Conservation (phyloP, 768 basidiomycete species). For the Lanmaoa rubissima region DNA sequence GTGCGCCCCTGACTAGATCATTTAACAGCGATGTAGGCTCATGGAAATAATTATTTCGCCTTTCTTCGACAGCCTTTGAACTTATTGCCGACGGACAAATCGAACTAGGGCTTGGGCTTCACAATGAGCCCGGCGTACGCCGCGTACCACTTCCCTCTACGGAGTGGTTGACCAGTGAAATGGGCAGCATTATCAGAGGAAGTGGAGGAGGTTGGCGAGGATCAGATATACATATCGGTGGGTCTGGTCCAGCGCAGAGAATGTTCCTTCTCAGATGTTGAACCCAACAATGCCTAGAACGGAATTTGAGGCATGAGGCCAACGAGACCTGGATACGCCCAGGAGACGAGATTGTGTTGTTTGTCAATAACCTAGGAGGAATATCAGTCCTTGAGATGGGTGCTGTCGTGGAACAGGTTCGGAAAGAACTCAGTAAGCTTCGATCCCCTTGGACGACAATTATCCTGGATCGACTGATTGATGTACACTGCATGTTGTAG, state of each 20-base stretch:
- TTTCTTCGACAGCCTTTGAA: slow-evolving; percentile 1
- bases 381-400: slow-evolving; percentile 52
- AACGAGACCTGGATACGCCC: slow-evolving; percentile 17
- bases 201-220: slow-evolving; percentile 15
- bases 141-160: slow-evolving; percentile 19
- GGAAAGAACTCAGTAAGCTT: slow-evolving; percentile 42
- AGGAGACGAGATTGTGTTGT: slow-evolving; percentile 38
- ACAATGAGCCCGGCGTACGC: slow-evolving; percentile 50
- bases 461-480: background rate
- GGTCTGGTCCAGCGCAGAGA: background rate
- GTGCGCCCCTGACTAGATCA: background rate
- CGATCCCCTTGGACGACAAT: background rate
- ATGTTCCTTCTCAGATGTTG: background rate
- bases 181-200: slow-evolving; percentile 25
- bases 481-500: slow-evolving; percentile 17
- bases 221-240: slow-evolving; percentile 7
- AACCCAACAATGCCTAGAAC: background rate
- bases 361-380: slow-evolving; percentile 58
- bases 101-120: slow-evolving; percentile 53
- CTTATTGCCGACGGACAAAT: slow-evolving; percentile 8
- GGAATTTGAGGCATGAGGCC: background rate
- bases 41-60: background rate
- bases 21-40: background rate
- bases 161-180: slow-evolving; percentile 28
- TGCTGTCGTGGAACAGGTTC: slow-evolving; percentile 44